A percentile compares a stretch with the other conserved stretches of the same genome.
Evolutionary conservation across 73 alveolate species (phyloP).

Genomic region (Symbiodinium pilosum): DNA sequence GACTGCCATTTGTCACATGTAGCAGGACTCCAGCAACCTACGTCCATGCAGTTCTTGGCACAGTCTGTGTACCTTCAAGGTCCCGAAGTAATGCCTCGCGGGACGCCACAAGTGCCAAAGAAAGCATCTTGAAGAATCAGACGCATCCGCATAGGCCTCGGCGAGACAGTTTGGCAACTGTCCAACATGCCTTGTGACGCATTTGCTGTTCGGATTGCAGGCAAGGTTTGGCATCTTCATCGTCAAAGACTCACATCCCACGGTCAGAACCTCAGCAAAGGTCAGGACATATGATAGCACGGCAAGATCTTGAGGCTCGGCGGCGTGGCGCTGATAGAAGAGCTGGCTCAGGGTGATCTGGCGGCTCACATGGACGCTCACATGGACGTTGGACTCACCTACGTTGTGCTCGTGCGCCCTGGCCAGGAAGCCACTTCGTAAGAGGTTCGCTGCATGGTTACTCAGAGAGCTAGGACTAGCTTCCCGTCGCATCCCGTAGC

Average conservation of each 20-base stretch:
- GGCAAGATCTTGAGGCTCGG: background rate
- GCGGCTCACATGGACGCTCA: slow-evolving; percentile 18
- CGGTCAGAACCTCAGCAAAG: background rate
- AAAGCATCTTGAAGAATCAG: too few relatives aligned
- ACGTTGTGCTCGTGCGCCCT: slow-evolving; percentile 11
- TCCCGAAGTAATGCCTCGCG: background rate
- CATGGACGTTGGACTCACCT: slow-evolving; percentile 15
- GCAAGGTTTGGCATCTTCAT: background rate
- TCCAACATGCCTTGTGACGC: background rate
- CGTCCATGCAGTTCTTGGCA: too few relatives aligned
- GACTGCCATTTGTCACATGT: background rate
- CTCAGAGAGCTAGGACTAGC: too few relatives aligned
- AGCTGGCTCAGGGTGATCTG: background rate
- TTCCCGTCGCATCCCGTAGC: too few relatives aligned
- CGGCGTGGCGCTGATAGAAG: background rate
- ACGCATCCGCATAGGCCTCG: background rate
- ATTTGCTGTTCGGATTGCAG: background rate
- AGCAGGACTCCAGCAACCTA: too few relatives aligned
- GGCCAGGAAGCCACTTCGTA: too few relatives aligned
- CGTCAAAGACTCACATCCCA: background rate
- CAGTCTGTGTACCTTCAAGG: too few relatives aligned
- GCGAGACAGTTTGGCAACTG: background rate
- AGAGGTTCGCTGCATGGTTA: too few relatives aligned
- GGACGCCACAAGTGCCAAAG: too few relatives aligned
- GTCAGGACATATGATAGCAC: background rate